Evolutionary conservation across 441 rosid genomes (phyloP), one percentile per base, ranked within the genome.

Genomic region (Adansonia gregorii): DNA sequence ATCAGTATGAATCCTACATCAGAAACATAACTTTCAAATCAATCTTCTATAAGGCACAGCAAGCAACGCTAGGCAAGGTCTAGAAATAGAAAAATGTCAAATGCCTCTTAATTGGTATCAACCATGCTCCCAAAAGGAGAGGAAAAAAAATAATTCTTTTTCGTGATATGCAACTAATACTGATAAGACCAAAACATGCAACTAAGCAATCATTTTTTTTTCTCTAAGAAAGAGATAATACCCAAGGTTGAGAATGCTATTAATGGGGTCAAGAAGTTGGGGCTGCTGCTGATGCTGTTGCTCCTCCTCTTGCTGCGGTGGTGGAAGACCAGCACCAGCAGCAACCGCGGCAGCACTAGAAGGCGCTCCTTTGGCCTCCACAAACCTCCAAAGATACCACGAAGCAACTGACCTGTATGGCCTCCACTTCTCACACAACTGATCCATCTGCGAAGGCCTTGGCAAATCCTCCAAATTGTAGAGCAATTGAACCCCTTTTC

Each of bases 401-500:
- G 98, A 88, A 8, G 90, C 99, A 11, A 95, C 98, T 0, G 98
- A 95, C 79, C 98, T 85, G 31, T 95, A 95, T 0, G 97, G 97
- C 82, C 95, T 90, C 99, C 99, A 95, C 68, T 91, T 93, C 81
- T 93, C 97, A 66, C 98, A 95, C 77, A 84, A 72, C 5, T 83
- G 89, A 77, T 95, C 98, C 97, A 95, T 94, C 82, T 94, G 97
- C 0, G 98, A 94, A 0, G 99, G 97, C 74, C 97, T 89, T 1
- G 98, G 99, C 85, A 95, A 67, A n/a, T 94, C 98, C 82, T 88
- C 91, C 82, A 95, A 83, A 82, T 78, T 86, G 81, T 89, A 84
- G 19, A 94, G 92, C 83, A 91, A 67, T 82, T 94, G 99, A 76
- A 95, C 95, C 51, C 98, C 98, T 79, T 94, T 95, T 80, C 99